These are phyloP conservation scores for Colletotrichum sp. DNA, from an alignment of 2,329 filamentous ascomycete species.

Conservation along the genomic window DNA sequence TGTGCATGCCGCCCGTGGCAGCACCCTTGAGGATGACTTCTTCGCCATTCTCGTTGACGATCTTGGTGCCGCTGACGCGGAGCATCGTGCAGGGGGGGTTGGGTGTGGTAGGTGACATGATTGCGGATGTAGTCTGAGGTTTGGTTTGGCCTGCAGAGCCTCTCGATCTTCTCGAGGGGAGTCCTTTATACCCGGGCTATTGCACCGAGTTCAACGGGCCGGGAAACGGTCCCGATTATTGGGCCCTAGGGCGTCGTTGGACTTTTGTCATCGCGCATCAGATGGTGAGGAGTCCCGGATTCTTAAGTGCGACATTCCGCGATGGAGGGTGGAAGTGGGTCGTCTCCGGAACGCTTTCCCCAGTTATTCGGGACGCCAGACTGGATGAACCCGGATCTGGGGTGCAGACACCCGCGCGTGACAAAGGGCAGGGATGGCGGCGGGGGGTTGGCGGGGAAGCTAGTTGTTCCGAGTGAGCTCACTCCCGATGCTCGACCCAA, in stretches of 20 bases:
- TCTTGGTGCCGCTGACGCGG: constrained; percentile 32
- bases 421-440: neutral
- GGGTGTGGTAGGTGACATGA: neutral
- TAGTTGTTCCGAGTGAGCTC: neutral
- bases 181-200: neutral
- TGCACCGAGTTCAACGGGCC: neutral
- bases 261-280: neutral
- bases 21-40: constrained; percentile 47
- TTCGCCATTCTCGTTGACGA: constrained; percentile 50
- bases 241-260: too few species aligned
- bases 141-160: neutral
- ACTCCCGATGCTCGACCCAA: neutral
- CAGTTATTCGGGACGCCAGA: neutral
- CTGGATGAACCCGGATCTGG: neutral
- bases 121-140: neutral
- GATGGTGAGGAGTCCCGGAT: neutral
- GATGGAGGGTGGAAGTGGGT: neutral
- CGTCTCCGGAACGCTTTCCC: neutral
- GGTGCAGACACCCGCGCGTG: neutral
- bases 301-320: constrained; percentile 15
- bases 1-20: constrained; percentile 35
- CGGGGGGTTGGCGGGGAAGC: neutral
- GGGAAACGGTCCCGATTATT: neutral
- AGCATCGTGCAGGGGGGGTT: constrained; percentile 31
- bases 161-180: neutral